These are phyloP conservation scores for Plasmodium inui DNA, from an alignment of 169 alveolate species.

Conservation along the genomic window DNA sequence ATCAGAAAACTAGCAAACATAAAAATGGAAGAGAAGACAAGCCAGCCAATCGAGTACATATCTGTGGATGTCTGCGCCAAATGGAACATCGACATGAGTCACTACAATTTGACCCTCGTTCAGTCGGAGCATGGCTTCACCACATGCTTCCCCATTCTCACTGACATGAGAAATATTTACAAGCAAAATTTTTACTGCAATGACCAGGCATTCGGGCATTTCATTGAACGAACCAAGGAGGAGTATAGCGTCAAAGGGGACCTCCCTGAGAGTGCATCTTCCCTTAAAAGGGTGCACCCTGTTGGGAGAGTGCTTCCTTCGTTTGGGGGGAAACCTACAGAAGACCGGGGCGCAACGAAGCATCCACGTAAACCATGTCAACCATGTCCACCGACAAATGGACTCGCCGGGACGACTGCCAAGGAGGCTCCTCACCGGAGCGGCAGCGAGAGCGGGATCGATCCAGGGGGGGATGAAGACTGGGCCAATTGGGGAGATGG, in stretches of 20 bases:
- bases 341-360: not conserved
- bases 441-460: not conserved
- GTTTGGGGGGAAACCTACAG: not conserved
- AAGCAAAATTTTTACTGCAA: slow-evolving; percentile 11
- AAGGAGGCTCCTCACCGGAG: not conserved
- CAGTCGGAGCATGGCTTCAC: slow-evolving; percentile 36
- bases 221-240: slow-evolving; percentile 6
- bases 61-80: slow-evolving; percentile 52
- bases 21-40: slow-evolving; percentile 19
- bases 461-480: not conserved
- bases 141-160: slow-evolving; percentile 45
- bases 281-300: not conserved
- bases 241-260: not conserved
- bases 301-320: not conserved
- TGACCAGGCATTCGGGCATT: not conserved
- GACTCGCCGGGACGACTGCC: not conserved
- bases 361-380: not conserved
- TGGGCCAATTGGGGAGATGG: not conserved
- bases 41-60: slow-evolving; percentile 6
- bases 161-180: slow-evolving; percentile 18
- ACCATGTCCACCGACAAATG: not conserved
- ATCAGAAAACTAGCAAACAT: slow-evolving; percentile 26
- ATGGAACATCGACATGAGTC: slow-evolving; percentile 33
- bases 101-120: slow-evolving; percentile 19
- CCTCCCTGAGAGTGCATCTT: not conserved